phyloP scores from a whole-genome alignment of 108 stramenopile genomes.

The Aurantiochytrium sp. region DNA sequence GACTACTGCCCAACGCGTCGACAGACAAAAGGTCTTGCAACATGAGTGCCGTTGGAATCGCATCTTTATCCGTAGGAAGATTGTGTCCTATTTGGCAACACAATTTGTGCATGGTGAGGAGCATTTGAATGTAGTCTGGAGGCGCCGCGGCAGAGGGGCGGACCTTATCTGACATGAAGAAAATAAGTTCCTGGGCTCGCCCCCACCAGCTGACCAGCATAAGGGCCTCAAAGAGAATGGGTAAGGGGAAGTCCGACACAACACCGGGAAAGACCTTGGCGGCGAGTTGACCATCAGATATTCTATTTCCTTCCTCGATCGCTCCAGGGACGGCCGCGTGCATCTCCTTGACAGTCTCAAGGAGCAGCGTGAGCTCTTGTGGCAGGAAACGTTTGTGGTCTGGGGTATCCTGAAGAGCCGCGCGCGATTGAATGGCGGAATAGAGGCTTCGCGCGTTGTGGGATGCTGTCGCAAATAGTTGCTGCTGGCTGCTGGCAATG shows the following conservation, averaged over 20 bases:
- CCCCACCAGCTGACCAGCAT: background rate
- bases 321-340: background rate
- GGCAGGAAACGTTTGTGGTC: background rate
- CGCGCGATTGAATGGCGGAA: background rate
- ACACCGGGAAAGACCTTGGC: background rate
- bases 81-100: background rate
- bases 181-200: background rate
- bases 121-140: too few relatives aligned
- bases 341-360: background rate
- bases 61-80: background rate
- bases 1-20: too few relatives aligned
- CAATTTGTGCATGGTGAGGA: background rate
- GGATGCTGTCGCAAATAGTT: background rate
- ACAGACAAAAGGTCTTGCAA: background rate
- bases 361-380: background rate
- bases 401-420: background rate
- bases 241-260: background rate
- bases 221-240: background rate
- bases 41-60: background rate
- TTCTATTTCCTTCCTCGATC: background rate
- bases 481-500: background rate
- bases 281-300: background rate
- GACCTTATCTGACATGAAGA: background rate
- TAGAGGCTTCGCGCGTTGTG: background rate
- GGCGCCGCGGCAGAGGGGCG: background rate